These are phyloP conservation scores for Discostella stelligera DNA, from an alignment of 352 stramenopile genomes.

Conservation along the genomic window DNA sequence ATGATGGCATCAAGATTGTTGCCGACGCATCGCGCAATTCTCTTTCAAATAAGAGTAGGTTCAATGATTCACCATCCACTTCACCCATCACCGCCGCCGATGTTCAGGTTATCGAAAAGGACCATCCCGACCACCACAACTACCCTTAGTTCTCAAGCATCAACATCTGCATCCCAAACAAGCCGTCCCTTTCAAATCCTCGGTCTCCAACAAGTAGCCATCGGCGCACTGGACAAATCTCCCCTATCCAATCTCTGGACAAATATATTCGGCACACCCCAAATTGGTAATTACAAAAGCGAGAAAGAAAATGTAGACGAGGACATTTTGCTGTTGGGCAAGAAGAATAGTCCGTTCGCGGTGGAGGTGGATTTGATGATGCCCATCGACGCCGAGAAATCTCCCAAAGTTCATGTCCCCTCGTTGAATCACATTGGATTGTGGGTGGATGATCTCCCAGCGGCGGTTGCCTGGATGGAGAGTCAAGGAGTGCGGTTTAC, in stretches of 20 bases:
- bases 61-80: slow-evolving; percentile 1
- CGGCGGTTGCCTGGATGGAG: slow-evolving; percentile 90
- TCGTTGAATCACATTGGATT: slow-evolving; percentile 97
- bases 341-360: slow-evolving; percentile 83
- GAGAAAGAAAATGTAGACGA: slow-evolving; percentile 97
- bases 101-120: not conserved
- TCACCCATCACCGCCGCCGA: not conserved
- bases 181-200: slow-evolving; percentile 88
- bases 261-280: slow-evolving; percentile 68
- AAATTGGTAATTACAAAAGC: slow-evolving; percentile 73
- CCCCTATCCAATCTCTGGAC: slow-evolving; percentile 83
- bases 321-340: slow-evolving; percentile 92
- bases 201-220: slow-evolving; percentile 96
- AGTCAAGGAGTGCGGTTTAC: slow-evolving; percentile 91
- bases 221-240: slow-evolving; percentile 89
- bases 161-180: slow-evolving; percentile 13
- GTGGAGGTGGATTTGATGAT: slow-evolving; percentile 99
- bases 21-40: not conserved
- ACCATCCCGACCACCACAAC: not conserved
- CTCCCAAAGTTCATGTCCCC: slow-evolving; percentile 92
- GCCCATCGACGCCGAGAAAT: slow-evolving; percentile 90
- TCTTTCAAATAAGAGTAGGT: not conserved
- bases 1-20: not conserved
- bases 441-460: slow-evolving; percentile 94
- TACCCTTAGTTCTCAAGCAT: not conserved